A percentile compares a stretch with the other conserved stretches of the same genome.
Evolutionary conservation across 1,284 basidiomycete species (phyloP).

Genomic region (Agaricales sp.): DNA sequence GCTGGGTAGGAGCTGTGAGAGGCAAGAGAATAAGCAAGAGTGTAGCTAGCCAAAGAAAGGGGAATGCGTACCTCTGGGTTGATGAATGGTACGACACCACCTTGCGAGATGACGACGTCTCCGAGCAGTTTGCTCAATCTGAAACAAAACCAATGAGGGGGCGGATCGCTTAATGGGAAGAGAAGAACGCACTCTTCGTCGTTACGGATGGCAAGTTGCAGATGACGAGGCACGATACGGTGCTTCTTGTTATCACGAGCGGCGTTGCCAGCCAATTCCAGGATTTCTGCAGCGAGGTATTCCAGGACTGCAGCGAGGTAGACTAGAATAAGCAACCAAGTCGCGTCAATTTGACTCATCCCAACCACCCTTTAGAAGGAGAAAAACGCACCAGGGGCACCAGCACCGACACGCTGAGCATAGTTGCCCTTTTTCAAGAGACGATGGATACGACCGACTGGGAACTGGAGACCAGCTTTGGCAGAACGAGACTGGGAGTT

Average conservation of each 20-base stretch:
- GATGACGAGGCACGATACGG: slow-evolving; percentile 85
- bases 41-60: background rate
- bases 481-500: slow-evolving; percentile 48
- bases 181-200: slow-evolving; percentile 59
- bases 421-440: slow-evolving; percentile 82
- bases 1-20: slow-evolving; percentile 34
- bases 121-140: slow-evolving; percentile 72
- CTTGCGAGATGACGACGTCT: slow-evolving; percentile 82
- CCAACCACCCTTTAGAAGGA: background rate
- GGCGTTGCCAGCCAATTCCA: slow-evolving; percentile 80
- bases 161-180: slow-evolving; percentile 14
- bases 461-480: slow-evolving; percentile 66
- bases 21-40: background rate
- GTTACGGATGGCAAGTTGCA: slow-evolving; percentile 86
- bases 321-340: slow-evolving; percentile 29
- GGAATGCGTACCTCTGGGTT: slow-evolving; percentile 17
- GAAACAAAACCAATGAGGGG: slow-evolving; percentile 4
- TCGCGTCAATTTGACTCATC: slow-evolving; percentile 3
- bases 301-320: slow-evolving; percentile 72
- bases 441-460: slow-evolving; percentile 87
- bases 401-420: slow-evolving; percentile 68
- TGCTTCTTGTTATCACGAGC: slow-evolving; percentile 78
- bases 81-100: slow-evolving; percentile 80
- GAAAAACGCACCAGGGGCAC: slow-evolving; percentile 55
- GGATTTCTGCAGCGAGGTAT: slow-evolving; percentile 81